Evolutionary conservation across 2,329 filamentous ascomycete species (phyloP), one percentile per base, ranked within the genome.

Genomic region (Calonectria pauciramosa): DNA sequence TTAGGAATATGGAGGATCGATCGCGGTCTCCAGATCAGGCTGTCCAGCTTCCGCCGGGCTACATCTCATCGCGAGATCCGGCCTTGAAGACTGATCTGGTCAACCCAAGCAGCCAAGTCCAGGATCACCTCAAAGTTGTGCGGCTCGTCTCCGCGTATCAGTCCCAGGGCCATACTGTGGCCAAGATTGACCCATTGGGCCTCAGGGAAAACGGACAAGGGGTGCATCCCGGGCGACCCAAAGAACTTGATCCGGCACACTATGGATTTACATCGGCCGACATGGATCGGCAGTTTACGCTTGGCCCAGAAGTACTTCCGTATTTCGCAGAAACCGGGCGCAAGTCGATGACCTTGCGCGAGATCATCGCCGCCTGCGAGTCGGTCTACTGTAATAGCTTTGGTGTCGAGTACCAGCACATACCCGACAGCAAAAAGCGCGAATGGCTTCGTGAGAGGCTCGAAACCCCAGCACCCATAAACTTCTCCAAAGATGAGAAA

Each of bases 401-500:
- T 84, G 96, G 96, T 85, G 92, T 98, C 74, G 97, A 99, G 86
- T 99, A 98, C 87, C 98, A 98, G 83, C 97, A 99, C 87, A 98
- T 99, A 78, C 96, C 97, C 71, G 96, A 98, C 85, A 91, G 96
- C 82, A 94, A 95, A 84, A 96, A 98, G 86, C 99, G 97, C 88
- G 96, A 99, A 87, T 99, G 97, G 97, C 92, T 99, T 75, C 93
- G 96, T 81, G 94, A 98, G 86, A 95, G 96, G 77, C 90, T 99
- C 81, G 97, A 99, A 88, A 94, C 98, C 59, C 96, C 96, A 34
- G 91, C 93, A 80, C 95, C 96, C 10, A 98, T 97, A 91, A 96
- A 96, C 86, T 99, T 98, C 89, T 97, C 95, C 0, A 93, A 97
- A 68, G 96, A 99, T 83, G 97, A 99, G 90, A 99, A 99, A 92